Conservation (phyloP, 2,329 filamentous ascomycete species). For the Cercospora sp. region DNA sequence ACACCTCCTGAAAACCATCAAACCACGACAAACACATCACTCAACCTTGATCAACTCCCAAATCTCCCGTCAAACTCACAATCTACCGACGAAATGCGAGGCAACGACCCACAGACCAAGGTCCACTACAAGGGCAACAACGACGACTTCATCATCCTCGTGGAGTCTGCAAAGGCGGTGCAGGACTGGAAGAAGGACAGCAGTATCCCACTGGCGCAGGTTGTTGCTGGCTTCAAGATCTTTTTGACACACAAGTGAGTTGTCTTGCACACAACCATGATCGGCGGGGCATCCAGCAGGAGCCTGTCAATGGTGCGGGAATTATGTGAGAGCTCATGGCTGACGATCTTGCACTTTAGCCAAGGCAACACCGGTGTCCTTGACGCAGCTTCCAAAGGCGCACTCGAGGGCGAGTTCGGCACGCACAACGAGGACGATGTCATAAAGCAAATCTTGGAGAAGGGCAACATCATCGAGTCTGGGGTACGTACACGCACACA, state of each 20-base stretch:
- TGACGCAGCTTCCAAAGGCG: conserved; percentile 71
- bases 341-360: conserved; percentile 48
- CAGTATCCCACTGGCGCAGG: conserved; percentile 75
- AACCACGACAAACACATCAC: background rate
- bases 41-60: background rate
- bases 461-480: conserved; percentile 66
- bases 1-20: conserved; percentile 18
- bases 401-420: conserved; percentile 83
- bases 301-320: background rate
- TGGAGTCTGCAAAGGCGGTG: conserved; percentile 62
- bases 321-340: background rate
- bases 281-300: background rate
- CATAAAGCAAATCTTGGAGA: conserved; percentile 77
- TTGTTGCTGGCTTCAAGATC: conserved; percentile 85
- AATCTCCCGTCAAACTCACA: background rate
- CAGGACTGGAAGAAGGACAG: conserved; percentile 82
- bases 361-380: conserved; percentile 81
- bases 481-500: conserved; percentile 47
- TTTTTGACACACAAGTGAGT: conserved; percentile 86
- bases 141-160: conserved; percentile 69
- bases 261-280: background rate
- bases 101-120: conserved; percentile 70
- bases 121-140: conserved; percentile 78
- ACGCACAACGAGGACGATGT: conserved; percentile 76
- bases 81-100: conserved; percentile 50